These are phyloP conservation scores for Meyerozyma sp. DNA, from an alignment of 1,139 yeast genomes.

Conservation along the genomic window DNA sequence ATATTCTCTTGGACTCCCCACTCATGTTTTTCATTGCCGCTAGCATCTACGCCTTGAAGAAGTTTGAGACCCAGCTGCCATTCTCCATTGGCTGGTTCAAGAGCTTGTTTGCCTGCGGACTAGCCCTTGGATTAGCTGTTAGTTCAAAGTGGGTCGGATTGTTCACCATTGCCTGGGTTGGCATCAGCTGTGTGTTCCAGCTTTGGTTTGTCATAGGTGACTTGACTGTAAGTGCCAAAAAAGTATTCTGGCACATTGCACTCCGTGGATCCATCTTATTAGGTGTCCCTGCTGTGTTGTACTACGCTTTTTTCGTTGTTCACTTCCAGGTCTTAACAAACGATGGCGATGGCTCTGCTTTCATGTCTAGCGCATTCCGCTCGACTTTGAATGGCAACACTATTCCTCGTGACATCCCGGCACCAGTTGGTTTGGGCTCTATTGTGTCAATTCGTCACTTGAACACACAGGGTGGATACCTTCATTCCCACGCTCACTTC, in stretches of 20 bases:
- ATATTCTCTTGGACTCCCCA: slow-evolving; percentile 87
- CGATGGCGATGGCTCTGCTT: slow-evolving; percentile 86
- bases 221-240: slow-evolving; percentile 51
- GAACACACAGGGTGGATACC: slow-evolving; percentile 88
- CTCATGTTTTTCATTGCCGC: slow-evolving; percentile 87
- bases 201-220: slow-evolving; percentile 91
- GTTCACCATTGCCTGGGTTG: slow-evolving; percentile 57
- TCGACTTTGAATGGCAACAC: slow-evolving; percentile 64
- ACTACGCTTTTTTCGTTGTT: slow-evolving; percentile 67
- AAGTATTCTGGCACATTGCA: slow-evolving; percentile 47
- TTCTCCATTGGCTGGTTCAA: slow-evolving; percentile 66
- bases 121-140: slow-evolving; percentile 81
- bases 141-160: slow-evolving; percentile 93
- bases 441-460: slow-evolving; percentile 71
- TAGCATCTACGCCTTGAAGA: slow-evolving; percentile 73
- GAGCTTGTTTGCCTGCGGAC: slow-evolving; percentile 66
- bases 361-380: slow-evolving; percentile 88
- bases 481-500: slow-evolving; percentile 84
- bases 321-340: slow-evolving; percentile 64
- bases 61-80: slow-evolving; percentile 76
- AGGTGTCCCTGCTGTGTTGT: slow-evolving; percentile 65
- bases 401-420: slow-evolving; percentile 63
- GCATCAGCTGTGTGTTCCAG: slow-evolving; percentile 66
- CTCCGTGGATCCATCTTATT: slow-evolving; percentile 58
- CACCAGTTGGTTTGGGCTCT: slow-evolving; percentile 91